Conservation (phyloP, 2,329 filamentous ascomycete species). For the Podosphaera leucotricha region DNA sequence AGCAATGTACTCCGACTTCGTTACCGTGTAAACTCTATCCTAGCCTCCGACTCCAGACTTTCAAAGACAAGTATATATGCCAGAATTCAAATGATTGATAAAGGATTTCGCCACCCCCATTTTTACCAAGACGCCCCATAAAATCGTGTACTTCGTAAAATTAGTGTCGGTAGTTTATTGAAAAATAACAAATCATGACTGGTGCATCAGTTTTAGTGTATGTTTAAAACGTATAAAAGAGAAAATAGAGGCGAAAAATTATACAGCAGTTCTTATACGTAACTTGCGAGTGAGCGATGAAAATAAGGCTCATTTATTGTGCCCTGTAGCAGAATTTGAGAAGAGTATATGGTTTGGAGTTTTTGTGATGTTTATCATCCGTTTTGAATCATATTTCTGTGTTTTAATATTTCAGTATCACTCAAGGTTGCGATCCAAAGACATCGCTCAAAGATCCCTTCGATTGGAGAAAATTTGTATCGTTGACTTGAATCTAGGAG, state of each 20-base stretch:
- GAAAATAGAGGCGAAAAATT: background rate
- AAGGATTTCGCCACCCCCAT: background rate
- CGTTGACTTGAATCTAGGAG: slow-evolving; percentile 57
- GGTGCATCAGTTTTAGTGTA: background rate
- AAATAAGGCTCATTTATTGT: background rate
- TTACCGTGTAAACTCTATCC: background rate
- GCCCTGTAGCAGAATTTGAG: background rate
- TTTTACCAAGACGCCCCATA: background rate
- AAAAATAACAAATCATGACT: background rate
- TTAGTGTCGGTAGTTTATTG: background rate
- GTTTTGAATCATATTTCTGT: slow-evolving; percentile 13
- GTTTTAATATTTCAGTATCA: slow-evolving; percentile 46
- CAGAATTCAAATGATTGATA: background rate
- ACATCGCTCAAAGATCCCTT: slow-evolving; percentile 56
- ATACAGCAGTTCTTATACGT: background rate
- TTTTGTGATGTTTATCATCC: slow-evolving; percentile 5
- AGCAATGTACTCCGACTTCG: background rate
- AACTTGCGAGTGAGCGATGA: background rate
- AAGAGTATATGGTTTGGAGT: background rate
- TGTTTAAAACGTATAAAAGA: background rate
- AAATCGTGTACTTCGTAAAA: background rate
- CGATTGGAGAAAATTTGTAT: slow-evolving; percentile 51
- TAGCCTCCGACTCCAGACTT: background rate
- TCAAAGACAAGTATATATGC: background rate
- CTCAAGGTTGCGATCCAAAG: slow-evolving; percentile 62